Evolutionary conservation across 2,329 filamentous ascomycete species (phyloP), one percentile per base, ranked within the genome.

Genomic region (Pseudogymnoascus sp.): DNA sequence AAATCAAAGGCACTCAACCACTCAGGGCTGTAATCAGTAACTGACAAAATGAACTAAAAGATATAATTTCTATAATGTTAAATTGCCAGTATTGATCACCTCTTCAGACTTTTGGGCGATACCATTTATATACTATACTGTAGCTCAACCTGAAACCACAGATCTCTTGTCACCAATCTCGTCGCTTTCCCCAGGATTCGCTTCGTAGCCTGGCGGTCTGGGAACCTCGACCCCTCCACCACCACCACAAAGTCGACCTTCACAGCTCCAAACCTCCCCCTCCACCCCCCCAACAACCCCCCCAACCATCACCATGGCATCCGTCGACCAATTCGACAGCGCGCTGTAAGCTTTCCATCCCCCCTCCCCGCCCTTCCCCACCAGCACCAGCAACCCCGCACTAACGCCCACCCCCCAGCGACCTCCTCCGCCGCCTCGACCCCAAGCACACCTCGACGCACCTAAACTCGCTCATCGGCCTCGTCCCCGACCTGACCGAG

Each of bases 361-460:
- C 43, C 33, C 4, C n/a, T 22, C n/a, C 14, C 24, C 43, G 11
- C 16, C 40, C 37, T 2, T n/a, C 41, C 19, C 19, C 19, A 14
- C 5, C 19, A 19, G 2, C 14, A 11, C 31, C 2, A 35, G 10
- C 19, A 46, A 46, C 41, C 41, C 41, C 41, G 19, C 41, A 46
- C 41, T 46, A 46, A 46, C 56, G 8, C 64, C 24, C n/a, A 4
- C 53, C 64, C 53, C 64, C 59, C 76, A 98, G 95, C 73, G 95
- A 99, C 82, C 93, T 99, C 75, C 93, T 99, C 78, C 93, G 95
- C 71, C 95, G 95, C 68, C 89, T 99, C 66, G 96, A 96, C 79
- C 95, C 95, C 46, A 96, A 96, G 76, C 86, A 95, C 78, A 97
- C 93, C 62, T 84, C 92, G 72, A 78, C 84, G 66, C 96, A 99